phyloP scores from a whole-genome alignment of 2,329 filamentous ascomycete genomes.

The Talaromyces sp. region DNA sequence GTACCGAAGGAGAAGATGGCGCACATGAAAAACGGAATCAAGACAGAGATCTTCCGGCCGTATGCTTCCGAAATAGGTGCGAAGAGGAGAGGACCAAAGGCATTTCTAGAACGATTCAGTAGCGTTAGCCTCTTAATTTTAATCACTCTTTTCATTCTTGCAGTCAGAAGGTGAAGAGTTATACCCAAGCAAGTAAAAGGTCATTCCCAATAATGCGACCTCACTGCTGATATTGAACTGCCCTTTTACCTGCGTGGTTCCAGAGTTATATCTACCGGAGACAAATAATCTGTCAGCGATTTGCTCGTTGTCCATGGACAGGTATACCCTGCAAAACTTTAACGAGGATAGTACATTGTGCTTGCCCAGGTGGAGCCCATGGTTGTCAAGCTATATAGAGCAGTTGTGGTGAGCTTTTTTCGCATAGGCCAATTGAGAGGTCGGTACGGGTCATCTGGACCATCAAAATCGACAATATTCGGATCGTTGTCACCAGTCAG shows the following conservation, averaged over 20 bases:
- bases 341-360: not conserved
- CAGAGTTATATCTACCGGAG: slow-evolving; percentile 1
- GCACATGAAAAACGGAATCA: slow-evolving; percentile 7
- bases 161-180: not conserved
- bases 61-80: slow-evolving; percentile 7
- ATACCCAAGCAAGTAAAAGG: slow-evolving; percentile 3
- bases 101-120: not conserved
- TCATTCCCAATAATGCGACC: slow-evolving; percentile 5
- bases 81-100: slow-evolving; percentile 2
- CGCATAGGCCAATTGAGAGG: slow-evolving; percentile 6
- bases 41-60: slow-evolving; percentile 8
- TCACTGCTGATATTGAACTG: not conserved
- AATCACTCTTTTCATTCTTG: not conserved
- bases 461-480: slow-evolving; percentile 11
- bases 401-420: slow-evolving; percentile 3
- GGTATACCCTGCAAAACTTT: not conserved
- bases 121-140: not conserved
- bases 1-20: slow-evolving; percentile 11
- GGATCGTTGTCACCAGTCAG: not conserved
- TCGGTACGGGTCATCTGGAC: slow-evolving; percentile 1
- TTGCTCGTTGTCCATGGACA: not conserved
- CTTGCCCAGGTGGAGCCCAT: slow-evolving; percentile 11
- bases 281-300: not conserved
- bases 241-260: not conserved
- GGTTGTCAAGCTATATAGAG: slow-evolving; percentile 7